These are phyloP conservation scores for Pseudogymnoascus sp. DNA, from an alignment of 2,329 filamentous ascomycete genomes.

Conservation along the genomic window DNA sequence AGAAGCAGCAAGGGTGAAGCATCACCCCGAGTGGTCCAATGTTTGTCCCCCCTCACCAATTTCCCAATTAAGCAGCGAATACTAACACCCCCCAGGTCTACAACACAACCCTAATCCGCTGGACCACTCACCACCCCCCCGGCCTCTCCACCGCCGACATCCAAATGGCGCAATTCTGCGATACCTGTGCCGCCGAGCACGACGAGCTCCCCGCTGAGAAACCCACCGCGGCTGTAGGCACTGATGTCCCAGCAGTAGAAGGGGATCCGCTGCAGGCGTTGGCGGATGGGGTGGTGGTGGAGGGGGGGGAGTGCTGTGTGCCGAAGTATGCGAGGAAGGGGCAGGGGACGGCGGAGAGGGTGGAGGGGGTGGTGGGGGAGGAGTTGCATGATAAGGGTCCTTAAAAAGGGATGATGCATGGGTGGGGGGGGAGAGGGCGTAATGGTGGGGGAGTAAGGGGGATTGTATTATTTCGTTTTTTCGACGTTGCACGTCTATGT, in stretches of 20 bases:
- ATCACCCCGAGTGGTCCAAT: slow-evolving; percentile 73
- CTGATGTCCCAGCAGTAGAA: slow-evolving; percentile 16
- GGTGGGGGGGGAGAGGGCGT: background rate
- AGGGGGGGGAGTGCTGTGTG: slow-evolving; percentile 47
- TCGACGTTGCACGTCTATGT: background rate
- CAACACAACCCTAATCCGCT: slow-evolving; percentile 61
- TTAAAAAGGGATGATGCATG: too few relatives aligned
- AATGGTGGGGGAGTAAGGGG: background rate
- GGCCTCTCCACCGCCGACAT: slow-evolving; percentile 60
- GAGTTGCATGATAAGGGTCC: slow-evolving; percentile 6
- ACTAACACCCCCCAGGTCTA: slow-evolving; percentile 44
- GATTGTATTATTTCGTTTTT: background rate
- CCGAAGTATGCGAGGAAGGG: slow-evolving; percentile 32
- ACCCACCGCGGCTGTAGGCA: background rate
- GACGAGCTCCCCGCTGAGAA: slow-evolving; percentile 39
- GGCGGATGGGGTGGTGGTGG: slow-evolving; percentile 38
- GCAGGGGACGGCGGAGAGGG: background rate
- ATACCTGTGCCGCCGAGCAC: slow-evolving; percentile 47
- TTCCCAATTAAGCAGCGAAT: background rate
- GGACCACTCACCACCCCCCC: slow-evolving; percentile 62
- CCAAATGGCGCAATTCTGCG: slow-evolving; percentile 53
- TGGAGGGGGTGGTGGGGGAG: background rate
- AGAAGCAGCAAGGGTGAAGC: slow-evolving; percentile 59
- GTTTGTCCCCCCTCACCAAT: slow-evolving; percentile 35
- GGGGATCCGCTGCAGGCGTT: slow-evolving; percentile 35